Base-by-base conservation (phyloP, 2,329 filamentous ascomycete species). In the Xylogone sp. region DNA sequence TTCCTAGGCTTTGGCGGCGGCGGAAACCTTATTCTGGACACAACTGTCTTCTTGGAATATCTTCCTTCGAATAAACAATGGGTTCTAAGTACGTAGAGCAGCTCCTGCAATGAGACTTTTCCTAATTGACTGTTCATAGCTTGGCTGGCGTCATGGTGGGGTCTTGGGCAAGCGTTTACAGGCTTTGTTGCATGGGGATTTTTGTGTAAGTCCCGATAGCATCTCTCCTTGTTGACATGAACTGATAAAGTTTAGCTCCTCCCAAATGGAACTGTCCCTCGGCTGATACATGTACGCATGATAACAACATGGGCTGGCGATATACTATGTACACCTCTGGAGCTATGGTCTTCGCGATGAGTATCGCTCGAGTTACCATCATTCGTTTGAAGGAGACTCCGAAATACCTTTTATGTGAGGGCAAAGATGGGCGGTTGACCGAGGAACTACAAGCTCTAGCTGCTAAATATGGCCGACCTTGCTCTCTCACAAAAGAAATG, bases 1-100 rank as follows among this genome's bases (percentile, higher is more conserved):
- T 65, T 88, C 43, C 71, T 81, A 27, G 78, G 82, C 2, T 88
- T 88, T 56, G 85, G 84, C 1, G 79, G 73, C 1, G 84, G 84
- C 12, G 84, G 76, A 3, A 86, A 84, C 56, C 66, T 87, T 19
- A 78, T 87, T 43, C 57, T 69, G 48, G 69, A 65, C 51, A 68
- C 63, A 0, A 76, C 79, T 0, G 76, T 82, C 0, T 82, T 82
- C 54, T 63, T 82, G 43, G 79, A 82, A 61, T 83, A 77, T 59
- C 61, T 83, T 2, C 79, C 80, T 0, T 71, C 76, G 18, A 73
- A 76, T 48, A 74, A 82, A 61, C 83, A 87, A 62, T 88, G 83
- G 82, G 73, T 86, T 18, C 62, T 86, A 13, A 85, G 59, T 59
- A 57, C 19, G 53, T 43, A 13, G n/a, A 39, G 22, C 8, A 21